phyloP scores from a whole-genome alignment of 495 filamentous ascomycete genomes.

The Parachaetomium inaequale region DNA sequence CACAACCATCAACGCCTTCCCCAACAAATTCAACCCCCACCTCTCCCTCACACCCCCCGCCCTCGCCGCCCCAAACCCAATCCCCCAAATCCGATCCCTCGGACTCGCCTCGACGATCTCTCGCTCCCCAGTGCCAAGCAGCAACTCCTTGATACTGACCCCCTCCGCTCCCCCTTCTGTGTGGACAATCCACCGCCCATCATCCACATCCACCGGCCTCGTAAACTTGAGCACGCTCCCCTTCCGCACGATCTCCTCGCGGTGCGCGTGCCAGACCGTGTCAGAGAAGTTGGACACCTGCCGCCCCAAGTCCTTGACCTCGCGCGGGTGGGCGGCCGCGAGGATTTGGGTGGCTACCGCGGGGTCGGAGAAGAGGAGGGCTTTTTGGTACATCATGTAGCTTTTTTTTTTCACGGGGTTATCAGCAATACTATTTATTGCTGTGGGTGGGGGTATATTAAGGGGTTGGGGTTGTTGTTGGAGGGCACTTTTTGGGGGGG shows the following conservation, averaged over 20 bases:
- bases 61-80: slow-evolving; percentile 54
- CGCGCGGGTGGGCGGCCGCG: slow-evolving; percentile 35
- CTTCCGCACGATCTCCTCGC: slow-evolving; percentile 55
- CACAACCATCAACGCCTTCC: slow-evolving; percentile 47
- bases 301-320: slow-evolving; percentile 56
- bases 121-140: slow-evolving; percentile 56
- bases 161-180: not conserved
- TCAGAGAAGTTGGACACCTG: slow-evolving; percentile 53
- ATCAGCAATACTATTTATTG: too few relatives aligned
- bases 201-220: slow-evolving; percentile 20
- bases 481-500: not conserved
- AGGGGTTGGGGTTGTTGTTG: not conserved
- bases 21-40: slow-evolving; percentile 68
- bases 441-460: too few relatives aligned
- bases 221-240: slow-evolving; percentile 61
- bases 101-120: slow-evolving; percentile 64
- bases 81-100: slow-evolving; percentile 62
- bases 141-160: slow-evolving; percentile 25
- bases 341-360: slow-evolving; percentile 44
- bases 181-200: slow-evolving; percentile 6
- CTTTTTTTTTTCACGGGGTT: slow-evolving; percentile 18
- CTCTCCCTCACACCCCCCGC: slow-evolving; percentile 40
- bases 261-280: slow-evolving; percentile 50
- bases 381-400: slow-evolving; percentile 66
- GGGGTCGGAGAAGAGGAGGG: slow-evolving; percentile 49